Evolutionary conservation across 2,329 filamentous ascomycete genomes (phyloP), one percentile per base, ranked within the genome.

Genomic region (Alternaria sp.): DNA sequence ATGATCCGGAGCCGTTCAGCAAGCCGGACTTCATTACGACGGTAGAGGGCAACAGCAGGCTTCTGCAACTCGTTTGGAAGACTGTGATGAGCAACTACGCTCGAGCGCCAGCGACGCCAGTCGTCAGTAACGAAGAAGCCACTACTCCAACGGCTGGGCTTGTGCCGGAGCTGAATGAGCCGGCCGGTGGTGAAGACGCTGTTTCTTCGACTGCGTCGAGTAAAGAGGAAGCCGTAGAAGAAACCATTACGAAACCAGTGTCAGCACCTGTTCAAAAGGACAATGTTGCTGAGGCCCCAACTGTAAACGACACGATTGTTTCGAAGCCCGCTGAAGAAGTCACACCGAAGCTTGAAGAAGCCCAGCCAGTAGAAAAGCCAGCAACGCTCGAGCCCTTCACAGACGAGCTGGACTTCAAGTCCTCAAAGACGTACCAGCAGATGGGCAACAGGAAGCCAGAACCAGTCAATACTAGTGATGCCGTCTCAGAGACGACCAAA

Each of bases 11-110:
- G 9, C 70, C 74, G 1, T 77, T 77, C 40, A 57, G 57, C 17
- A 65, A 59, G 23, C 64, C 70, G 1, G 70, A 67, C 3, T 75
- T 77, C 36, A 69, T 72, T 23, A 70, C 73, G 13, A 66, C 67
- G 25, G 63, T 77, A 11, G 70, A 72, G 21, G 73, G 72, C 0
- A 71, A 76, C 17, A 69, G 68, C 6, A 70, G 60, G 44, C 67
- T 74, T n/a, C 61, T 74, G 0, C 69, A 73, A 9, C 67, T 77
- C 5, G 69, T 76, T 1, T 73, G 75, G 73, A 70, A 67, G 30
- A 73, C 73, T 3, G 70, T 77, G 11, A 70, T 75, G 57, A 71
- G 68, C 12, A 69, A 65, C 12, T 72, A 65, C 32, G 52, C 69
- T 8, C 26, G 25, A 9, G 56, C 26, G 13, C 51, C 32, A 6